Evolutionary conservation across 345 rosid genomes (phyloP), one percentile per base, ranked within the genome.

Genomic region (Mercurialis annua): DNA sequence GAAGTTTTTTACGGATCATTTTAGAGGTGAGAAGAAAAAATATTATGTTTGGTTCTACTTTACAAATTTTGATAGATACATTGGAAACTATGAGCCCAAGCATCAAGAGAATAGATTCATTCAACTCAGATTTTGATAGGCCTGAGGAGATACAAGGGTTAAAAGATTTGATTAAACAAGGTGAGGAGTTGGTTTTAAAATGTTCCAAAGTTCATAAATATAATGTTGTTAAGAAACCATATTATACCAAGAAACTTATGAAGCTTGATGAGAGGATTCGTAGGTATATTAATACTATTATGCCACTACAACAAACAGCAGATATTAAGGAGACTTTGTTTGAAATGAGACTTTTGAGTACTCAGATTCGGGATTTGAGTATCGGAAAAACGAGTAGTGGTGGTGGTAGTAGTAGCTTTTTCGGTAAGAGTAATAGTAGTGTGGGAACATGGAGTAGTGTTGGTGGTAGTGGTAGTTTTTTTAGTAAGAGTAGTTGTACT

Each of bases 71-170:
- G 17, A 43, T 8, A 24, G 10, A 20, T 0, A 68, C 61, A 2
- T 15, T 74, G 4, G 6, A 4, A 17, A 5, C 23, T 0, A 46
- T 74, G n/a, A 7, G 17, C 10, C 65, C 69, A 3, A 30, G 36
- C 20, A 38, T 74, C 54, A 14, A 12, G 26, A 57, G 12, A 31
- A 68, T 68, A 1, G 69, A 62, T 5, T 0, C 40, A 1, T 43
- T 46, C 54, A 74, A 68, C 50, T 12, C 1, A 26, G 64, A 63
- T 5, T 52, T 50, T 2, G 74, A 75, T 56, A 61, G 70, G 15
- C 66, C 67, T 0, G 47, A 43, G 0, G 71, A 69, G 36, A 51
- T 50, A 0, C 15, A 51, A 10, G 5, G 20, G 50, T 61, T 75
- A 0, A 15, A 12, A 27, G 74, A 20, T 1, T 33, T 65, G 26